Base-by-base conservation (phyloP, 345 rosid genomes). In the Excoecaria cochinchinensis region DNA sequence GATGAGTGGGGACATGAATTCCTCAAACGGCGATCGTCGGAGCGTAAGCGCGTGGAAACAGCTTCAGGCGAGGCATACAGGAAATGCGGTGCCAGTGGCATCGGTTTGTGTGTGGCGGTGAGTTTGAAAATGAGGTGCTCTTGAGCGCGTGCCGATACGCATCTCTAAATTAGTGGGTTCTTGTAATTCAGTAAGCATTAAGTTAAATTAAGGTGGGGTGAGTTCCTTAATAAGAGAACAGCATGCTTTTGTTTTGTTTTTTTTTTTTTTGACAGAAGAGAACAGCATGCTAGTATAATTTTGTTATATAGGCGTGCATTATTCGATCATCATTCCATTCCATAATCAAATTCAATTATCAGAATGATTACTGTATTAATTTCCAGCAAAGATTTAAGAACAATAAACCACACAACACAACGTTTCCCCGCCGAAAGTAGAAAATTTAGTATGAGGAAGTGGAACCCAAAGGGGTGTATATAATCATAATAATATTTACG, bases 91-190 rank as follows among this genome's bases (percentile, higher is more conserved):
- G 70, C 83, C 62, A 51, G 24, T 4, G 38, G 4, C 63, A 50
- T 77, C 66, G 83, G 71, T 74, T 39, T 5, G 6, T n/a, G 80
- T 13, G 77, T n/a, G 79, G 79, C 78, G 82, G 78, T 63, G 68
- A 83, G 80, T 83, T 81, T 83, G 77, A 69, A 70, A 79, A 77
- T 21, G 68, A 13, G 21, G 46, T 4, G 46, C 9, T 44, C 8
- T 44, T 44, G 48, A 8, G 48, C 48, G 48, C 9, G 48, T 44
- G 48, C 8, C 8, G 10, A 3, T 5, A 44, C 4, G 3, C 46
- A 36, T 1, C 47, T 4, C 48, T 44, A 14, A 16, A 31, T 31
- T 31, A 0, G 31, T 31, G 31, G 31, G 1, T 31, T 31, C 31
- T 0, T 31, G 31, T 31, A 31, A 31, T 31, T 31, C 31, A 31